phyloP scores from a whole-genome alignment of 768 basidiomycete genomes.

The Suillus cothurnatus region DNA sequence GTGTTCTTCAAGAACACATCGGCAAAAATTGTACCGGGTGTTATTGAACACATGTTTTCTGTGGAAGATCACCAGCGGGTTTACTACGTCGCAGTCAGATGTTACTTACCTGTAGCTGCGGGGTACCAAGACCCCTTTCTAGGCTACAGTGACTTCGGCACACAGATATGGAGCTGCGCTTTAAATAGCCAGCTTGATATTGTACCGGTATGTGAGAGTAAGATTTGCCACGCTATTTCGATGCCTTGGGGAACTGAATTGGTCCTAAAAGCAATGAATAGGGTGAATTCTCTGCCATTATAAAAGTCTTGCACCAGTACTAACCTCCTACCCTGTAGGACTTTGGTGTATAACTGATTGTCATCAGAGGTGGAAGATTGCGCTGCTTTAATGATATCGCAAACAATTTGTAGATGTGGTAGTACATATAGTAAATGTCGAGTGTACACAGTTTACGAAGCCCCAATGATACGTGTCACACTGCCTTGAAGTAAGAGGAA shows the following conservation, averaged over 20 bases:
- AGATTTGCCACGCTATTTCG: constrained; percentile 6
- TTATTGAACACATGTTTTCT: constrained; percentile 11
- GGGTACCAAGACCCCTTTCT: constrained; percentile 11
- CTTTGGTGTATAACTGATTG: too few relatives aligned
- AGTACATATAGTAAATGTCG: too few relatives aligned
- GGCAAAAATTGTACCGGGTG: not conserved
- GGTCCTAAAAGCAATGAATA: not conserved
- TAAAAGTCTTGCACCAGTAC: too few relatives aligned
- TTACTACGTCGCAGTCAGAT: constrained; percentile 1
- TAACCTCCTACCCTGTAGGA: too few relatives aligned
- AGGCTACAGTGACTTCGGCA: constrained; percentile 9
- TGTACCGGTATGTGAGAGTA: not conserved
- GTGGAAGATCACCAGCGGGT: not conserved
- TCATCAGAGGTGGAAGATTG: too few relatives aligned
- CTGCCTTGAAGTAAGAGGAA: too few relatives aligned
- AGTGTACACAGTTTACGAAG: too few relatives aligned
- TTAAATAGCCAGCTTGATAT: not conserved
- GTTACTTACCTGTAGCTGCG: constrained; percentile 8
- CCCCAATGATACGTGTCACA: too few relatives aligned
- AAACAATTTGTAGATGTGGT: too few relatives aligned
- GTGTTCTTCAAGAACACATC: constrained; percentile 5
- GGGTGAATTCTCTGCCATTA: constrained; percentile 9
- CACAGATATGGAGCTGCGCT: constrained; percentile 6
- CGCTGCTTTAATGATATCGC: too few relatives aligned
- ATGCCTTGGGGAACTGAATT: constrained; percentile 11